These are phyloP conservation scores for Microbotryum violaceum DNA, from an alignment of 1,284 basidiomycete genomes.

Conservation along the genomic window DNA sequence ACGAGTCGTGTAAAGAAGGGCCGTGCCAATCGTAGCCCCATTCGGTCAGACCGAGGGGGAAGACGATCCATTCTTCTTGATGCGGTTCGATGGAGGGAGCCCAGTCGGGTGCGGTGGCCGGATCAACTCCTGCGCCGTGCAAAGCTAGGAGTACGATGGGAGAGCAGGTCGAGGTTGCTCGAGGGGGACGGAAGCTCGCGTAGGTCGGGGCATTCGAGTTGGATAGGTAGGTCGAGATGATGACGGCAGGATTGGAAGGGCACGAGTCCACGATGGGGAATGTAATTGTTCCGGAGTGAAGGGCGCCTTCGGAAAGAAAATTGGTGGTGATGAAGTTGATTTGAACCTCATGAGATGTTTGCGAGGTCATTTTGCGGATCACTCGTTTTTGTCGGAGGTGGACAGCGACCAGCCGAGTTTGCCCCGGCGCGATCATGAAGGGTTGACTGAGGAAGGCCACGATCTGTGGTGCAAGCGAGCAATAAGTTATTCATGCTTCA, in stretches of 20 bases:
- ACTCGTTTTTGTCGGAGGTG: slow-evolving; percentile 43
- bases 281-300: slow-evolving; percentile 14
- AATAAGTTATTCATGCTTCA: slow-evolving; percentile 52
- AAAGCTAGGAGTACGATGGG: slow-evolving; percentile 59
- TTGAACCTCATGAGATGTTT: background rate
- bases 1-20: slow-evolving; percentile 58
- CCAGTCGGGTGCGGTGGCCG: slow-evolving; percentile 53
- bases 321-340: slow-evolving; percentile 12
- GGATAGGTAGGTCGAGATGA: slow-evolving; percentile 51
- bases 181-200: slow-evolving; percentile 55
- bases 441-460: slow-evolving; percentile 46
- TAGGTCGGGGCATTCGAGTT: slow-evolving; percentile 51
- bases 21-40: slow-evolving; percentile 83
- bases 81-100: slow-evolving; percentile 53
- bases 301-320: slow-evolving; percentile 29
- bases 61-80: slow-evolving; percentile 57
- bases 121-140: slow-evolving; percentile 69
- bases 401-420: slow-evolving; percentile 54
- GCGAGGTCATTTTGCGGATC: slow-evolving; percentile 9
- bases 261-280: slow-evolving; percentile 35
- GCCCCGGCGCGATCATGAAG: slow-evolving; percentile 51
- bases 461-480: slow-evolving; percentile 51
- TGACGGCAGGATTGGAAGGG: slow-evolving; percentile 47
- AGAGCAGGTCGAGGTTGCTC: slow-evolving; percentile 29
- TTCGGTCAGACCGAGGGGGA: slow-evolving; percentile 59